Percentiles rank a stretch among this genome's conserved stretches.
Evolutionary conservation across 2,329 filamentous ascomycete species (phyloP).

Genomic region (Cylindrodendrum hubeiense): DNA sequence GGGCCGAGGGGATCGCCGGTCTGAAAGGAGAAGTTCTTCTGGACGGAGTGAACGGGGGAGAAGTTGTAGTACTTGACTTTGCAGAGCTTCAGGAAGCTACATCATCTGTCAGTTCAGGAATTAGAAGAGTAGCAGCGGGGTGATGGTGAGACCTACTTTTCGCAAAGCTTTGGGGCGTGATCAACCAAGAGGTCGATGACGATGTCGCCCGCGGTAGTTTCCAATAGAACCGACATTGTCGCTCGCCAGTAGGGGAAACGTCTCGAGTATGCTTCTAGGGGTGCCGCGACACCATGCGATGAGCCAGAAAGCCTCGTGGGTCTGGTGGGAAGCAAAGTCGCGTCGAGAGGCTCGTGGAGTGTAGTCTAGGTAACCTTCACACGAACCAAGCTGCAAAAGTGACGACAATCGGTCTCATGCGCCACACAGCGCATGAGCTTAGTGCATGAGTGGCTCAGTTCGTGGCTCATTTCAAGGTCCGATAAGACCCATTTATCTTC

Average conservation of each 20-base stretch:
- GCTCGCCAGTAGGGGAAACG: too few species aligned
- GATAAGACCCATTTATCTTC: neutral
- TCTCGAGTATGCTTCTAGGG: neutral
- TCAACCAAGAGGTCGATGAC: conserved; percentile 93
- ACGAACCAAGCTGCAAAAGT: conserved; percentile 8
- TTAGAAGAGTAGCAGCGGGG: conserved; percentile 26
- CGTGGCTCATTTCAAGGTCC: neutral
- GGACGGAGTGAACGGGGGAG: conserved; percentile 89
- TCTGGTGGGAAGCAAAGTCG: neutral
- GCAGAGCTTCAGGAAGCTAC: conserved; percentile 96
- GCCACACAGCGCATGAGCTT: conserved; percentile 3
- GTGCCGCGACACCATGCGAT: conserved; percentile 1
- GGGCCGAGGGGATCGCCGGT: conserved; percentile 95
- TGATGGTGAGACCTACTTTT: conserved; percentile 81
- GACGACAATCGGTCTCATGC: conserved; percentile 12
- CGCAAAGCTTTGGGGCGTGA: conserved; percentile 90
- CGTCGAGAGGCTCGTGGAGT: conserved; percentile 12
- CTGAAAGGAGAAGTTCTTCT: conserved; percentile 96
- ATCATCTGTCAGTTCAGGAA: conserved; percentile 54
- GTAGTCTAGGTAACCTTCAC: conserved; percentile 4
- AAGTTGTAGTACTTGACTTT: conserved; percentile 99
- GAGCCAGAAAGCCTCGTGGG: neutral
- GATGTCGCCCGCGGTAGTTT: conserved; percentile 93
- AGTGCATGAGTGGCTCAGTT: neutral
- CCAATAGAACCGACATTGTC: conserved; percentile 90